Evolutionary conservation across 139 green algal species (phyloP).

Genomic region (Coccomyxa sp.): DNA sequence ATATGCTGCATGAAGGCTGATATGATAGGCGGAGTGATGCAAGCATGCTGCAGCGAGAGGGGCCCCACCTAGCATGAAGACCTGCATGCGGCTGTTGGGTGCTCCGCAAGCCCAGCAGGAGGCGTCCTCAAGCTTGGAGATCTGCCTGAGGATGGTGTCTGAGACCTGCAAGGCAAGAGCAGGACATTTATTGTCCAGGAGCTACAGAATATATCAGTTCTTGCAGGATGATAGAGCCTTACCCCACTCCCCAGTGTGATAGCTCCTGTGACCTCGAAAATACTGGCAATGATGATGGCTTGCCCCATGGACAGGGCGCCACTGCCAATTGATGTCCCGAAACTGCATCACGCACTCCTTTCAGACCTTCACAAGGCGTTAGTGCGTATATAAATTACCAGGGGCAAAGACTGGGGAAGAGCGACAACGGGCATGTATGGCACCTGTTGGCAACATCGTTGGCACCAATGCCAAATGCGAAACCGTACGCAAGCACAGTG

Average conservation of each 20-base stretch:
- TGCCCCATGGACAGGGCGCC: conserved; percentile 24
- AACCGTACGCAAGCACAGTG: conserved; percentile 11
- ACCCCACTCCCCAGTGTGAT: conserved; percentile 21
- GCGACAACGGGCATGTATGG: background rate
- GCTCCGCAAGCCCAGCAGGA: conserved; percentile 23
- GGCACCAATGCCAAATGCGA: conserved; percentile 34
- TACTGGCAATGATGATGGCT: conserved; percentile 25
- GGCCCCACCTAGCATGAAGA: conserved; percentile 37
- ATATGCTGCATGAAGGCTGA: no score
- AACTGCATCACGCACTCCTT: conserved; percentile 23
- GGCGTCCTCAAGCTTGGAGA: conserved; percentile 11
- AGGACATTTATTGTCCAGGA: background rate
- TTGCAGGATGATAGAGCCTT: no score
- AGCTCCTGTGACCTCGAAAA: conserved; percentile 38
- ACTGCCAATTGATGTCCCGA: conserved; percentile 41
- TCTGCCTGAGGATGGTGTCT: conserved; percentile 24
- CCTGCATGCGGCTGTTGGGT: conserved; percentile 17
- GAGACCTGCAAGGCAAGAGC: conserved; percentile 16
- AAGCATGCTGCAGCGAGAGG: no score
- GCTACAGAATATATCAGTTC: background rate
- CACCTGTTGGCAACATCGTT: conserved; percentile 21
- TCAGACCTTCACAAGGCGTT: background rate
- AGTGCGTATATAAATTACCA: no score
- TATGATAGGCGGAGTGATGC: no score
- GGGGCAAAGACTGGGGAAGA: background rate